Conservation (phyloP, 129 eudicot species). For the Escallonia herrerae region DNA sequence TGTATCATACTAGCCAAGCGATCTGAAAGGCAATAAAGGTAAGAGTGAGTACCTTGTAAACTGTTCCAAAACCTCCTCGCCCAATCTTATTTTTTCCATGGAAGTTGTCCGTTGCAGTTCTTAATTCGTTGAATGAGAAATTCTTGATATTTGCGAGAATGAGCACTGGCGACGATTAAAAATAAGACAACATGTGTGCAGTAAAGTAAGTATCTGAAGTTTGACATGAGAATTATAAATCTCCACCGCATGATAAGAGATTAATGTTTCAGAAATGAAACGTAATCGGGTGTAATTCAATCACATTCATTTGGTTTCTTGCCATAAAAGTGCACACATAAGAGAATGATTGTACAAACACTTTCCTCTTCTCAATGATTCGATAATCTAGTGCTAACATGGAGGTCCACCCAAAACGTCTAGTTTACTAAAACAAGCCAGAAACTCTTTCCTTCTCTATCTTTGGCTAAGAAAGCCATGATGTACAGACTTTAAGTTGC, state of each 20-base stretch:
- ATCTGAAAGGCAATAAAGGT: background rate
- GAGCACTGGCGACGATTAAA: constrained; percentile 39
- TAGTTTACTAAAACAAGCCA: background rate
- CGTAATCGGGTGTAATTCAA: too few relatives aligned
- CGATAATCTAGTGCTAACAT: background rate
- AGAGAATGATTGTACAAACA: too few relatives aligned
- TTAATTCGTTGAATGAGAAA: constrained; percentile 64
- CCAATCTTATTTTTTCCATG: constrained; percentile 73
- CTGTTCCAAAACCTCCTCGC: constrained; percentile 94
- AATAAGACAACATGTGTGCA: constrained; percentile 1
- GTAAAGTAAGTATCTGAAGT: background rate
- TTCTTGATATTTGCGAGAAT: constrained; percentile 43
- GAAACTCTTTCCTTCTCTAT: too few relatives aligned
- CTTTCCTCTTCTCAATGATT: background rate
- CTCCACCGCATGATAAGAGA: too few relatives aligned
- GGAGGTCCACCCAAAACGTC: background rate
- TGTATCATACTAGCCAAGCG: too few relatives aligned
- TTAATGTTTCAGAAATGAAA: too few relatives aligned
- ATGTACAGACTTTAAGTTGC: too few relatives aligned
- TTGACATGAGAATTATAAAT: constrained; percentile 5
- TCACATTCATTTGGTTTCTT: too few relatives aligned
- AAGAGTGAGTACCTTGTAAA: constrained; percentile 66
- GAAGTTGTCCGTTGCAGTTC: constrained; percentile 61
- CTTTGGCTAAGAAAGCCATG: too few relatives aligned
- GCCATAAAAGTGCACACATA: too few relatives aligned